Evolutionary conservation across 2,329 filamentous ascomycete species (phyloP).

Genomic region (Colletotrichum ledebouriae): DNA sequence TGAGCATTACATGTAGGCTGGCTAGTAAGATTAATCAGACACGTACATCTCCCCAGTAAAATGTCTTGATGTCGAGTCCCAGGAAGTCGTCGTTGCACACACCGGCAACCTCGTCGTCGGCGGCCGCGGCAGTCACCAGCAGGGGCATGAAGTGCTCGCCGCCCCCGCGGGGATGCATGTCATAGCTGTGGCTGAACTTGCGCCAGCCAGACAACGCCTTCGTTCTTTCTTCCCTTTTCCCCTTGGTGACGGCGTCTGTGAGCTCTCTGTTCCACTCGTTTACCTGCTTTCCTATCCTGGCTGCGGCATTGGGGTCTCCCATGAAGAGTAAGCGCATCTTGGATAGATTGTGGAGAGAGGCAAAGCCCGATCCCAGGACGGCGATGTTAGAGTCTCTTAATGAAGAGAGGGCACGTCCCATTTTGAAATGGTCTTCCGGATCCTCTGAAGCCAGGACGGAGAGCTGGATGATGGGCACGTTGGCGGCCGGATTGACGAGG

Average conservation of each 20-base stretch:
- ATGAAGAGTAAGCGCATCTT: constrained; percentile 57
- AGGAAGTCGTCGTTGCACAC: constrained; percentile 63
- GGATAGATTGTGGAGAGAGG: constrained; percentile 68
- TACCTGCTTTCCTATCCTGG: constrained; percentile 47
- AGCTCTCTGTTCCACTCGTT: constrained; percentile 62
- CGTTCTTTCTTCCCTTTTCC: constrained; percentile 52
- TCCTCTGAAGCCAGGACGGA: constrained; percentile 67
- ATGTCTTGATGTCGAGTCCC: constrained; percentile 66
- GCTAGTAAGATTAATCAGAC: constrained; percentile 37
- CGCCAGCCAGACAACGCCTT: constrained; percentile 62
- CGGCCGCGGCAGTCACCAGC: constrained; percentile 67
- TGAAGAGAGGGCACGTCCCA: constrained; percentile 64
- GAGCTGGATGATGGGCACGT: constrained; percentile 69
- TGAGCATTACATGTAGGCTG: constrained; percentile 16
- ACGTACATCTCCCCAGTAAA: constrained; percentile 62
- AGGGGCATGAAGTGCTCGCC: constrained; percentile 73
- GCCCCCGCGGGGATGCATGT: constrained; percentile 66
- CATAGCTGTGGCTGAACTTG: constrained; percentile 60
- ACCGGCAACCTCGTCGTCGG: constrained; percentile 58
- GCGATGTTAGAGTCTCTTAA: constrained; percentile 68
- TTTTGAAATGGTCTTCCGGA: constrained; percentile 60
- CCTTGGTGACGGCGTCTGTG: constrained; percentile 54
- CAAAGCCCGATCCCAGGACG: constrained; percentile 71
- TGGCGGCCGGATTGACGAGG: constrained; percentile 65
- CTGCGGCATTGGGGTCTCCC: constrained; percentile 44